Conservation (phyloP, 345 rosid species). For the Triadica sebifera region DNA sequence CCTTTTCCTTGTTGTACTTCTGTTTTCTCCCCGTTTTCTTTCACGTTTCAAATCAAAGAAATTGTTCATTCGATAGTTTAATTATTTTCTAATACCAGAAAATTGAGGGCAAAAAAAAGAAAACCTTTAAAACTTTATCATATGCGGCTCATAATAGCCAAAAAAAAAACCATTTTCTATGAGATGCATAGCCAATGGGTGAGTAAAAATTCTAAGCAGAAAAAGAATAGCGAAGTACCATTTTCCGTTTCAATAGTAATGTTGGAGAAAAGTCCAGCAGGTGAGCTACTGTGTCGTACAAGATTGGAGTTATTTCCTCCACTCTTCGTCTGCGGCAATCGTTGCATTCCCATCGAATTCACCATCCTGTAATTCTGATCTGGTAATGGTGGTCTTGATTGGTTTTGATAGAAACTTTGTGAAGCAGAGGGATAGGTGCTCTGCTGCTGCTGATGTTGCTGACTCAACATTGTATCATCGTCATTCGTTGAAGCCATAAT, state of each 20-base stretch:
- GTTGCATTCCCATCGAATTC: conserved; percentile 31
- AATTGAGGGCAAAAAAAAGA: not conserved
- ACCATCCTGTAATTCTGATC: conserved; percentile 30
- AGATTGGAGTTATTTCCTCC: conserved; percentile 47
- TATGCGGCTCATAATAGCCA: too few species aligned
- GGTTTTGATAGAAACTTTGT: conserved; percentile 40
- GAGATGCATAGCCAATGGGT: not conserved
- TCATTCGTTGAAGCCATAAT: conserved; percentile 30
- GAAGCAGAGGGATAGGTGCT: conserved; percentile 28
- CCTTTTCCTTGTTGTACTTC: not conserved
- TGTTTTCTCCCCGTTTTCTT: not conserved
- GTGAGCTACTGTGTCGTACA: conserved; percentile 85
- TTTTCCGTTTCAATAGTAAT: conserved; percentile 54
- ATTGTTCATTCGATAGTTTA: not conserved
- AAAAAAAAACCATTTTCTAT: too few species aligned
- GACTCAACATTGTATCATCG: conserved; percentile 12
- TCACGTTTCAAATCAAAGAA: not conserved
- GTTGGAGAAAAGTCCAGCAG: conserved; percentile 80
- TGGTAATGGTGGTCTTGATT: conserved; percentile 33
- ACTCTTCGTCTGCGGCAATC: conserved; percentile 40
- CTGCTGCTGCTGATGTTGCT: conserved; percentile 37
- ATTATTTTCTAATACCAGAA: not conserved
- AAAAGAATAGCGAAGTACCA: conserved; percentile 33
- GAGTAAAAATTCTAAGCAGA: not conserved
- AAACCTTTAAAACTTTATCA: not conserved